These are phyloP conservation scores for Arxiozyma telluris DNA, from an alignment of 1,139 yeast species.

Conservation along the genomic window DNA sequence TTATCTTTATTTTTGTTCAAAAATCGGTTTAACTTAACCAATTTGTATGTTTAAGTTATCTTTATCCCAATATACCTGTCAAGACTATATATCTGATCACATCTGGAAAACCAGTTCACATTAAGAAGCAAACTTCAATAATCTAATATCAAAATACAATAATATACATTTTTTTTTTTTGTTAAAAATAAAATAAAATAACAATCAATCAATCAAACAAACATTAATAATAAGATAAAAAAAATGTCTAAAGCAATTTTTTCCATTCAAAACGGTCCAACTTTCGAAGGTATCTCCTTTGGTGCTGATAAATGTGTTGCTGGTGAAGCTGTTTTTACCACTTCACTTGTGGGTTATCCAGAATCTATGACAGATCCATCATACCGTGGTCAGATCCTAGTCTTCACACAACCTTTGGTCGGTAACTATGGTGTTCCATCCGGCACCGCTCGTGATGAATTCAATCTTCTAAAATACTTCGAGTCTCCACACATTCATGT, in stretches of 20 bases:
- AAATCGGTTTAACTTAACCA: not conserved
- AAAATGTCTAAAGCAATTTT: slow-evolving; percentile 50
- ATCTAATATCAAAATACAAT: too few species aligned
- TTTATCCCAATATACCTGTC: slow-evolving; percentile 31
- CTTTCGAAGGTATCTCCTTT: slow-evolving; percentile 84
- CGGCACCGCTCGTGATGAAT: slow-evolving; percentile 68
- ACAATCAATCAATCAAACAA: too few species aligned
- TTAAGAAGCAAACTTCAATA: slow-evolving; percentile 12
- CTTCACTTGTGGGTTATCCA: slow-evolving; percentile 95
- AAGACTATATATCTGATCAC: slow-evolving; percentile 42
- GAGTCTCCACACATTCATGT: slow-evolving; percentile 90
- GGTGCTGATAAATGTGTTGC: slow-evolving; percentile 88
- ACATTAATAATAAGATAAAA: too few species aligned
- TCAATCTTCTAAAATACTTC: slow-evolving; percentile 74
- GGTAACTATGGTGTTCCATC: slow-evolving; percentile 98
- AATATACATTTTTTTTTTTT: too few species aligned
- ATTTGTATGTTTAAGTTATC: slow-evolving; percentile 27
- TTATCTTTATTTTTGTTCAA: slow-evolving; percentile 11
- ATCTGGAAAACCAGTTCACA: slow-evolving; percentile 41
- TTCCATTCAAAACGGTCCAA: slow-evolving; percentile 88
- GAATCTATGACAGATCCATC: slow-evolving; percentile 99
- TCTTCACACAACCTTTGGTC: slow-evolving; percentile 92
- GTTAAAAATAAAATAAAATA: not conserved
- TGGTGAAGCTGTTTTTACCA: slow-evolving; percentile 96
- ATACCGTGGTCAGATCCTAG: slow-evolving; percentile 89